Conservation (phyloP, 169 alveolate genomes). For the Plasmodium yoelii region DNA sequence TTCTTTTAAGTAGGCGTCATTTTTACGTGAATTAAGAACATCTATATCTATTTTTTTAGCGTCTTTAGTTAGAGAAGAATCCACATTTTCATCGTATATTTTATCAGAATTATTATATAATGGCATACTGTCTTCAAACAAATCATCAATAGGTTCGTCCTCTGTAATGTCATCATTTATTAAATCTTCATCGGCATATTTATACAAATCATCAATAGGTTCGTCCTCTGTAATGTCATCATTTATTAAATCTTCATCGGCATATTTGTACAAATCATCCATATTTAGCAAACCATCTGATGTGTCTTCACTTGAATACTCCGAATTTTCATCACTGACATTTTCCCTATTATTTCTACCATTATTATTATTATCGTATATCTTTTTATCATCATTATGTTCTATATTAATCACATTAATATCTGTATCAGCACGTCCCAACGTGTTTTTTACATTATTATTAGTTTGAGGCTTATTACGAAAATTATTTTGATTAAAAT, state of each 20-base stretch:
- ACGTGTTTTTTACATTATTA: not conserved
- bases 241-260: not conserved
- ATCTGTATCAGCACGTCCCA: not conserved
- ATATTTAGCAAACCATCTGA: not conserved
- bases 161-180: not conserved
- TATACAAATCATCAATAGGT: not conserved
- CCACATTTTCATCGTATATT: not conserved
- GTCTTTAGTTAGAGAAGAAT: constrained; percentile 15
- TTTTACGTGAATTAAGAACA: not conserved
- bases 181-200: not conserved
- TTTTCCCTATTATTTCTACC: not conserved
- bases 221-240: not conserved
- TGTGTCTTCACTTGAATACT: not conserved
- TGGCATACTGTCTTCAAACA: not conserved
- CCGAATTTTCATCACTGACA: not conserved
- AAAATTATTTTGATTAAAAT: not conserved
- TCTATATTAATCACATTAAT: not conserved
- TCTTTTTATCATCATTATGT: not conserved
- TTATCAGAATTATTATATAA: not conserved
- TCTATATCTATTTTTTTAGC: not conserved
- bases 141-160: not conserved
- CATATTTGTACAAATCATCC: not conserved
- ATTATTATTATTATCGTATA: not conserved
- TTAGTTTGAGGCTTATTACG: not conserved
- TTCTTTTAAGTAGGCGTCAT: constrained; percentile 2